These are phyloP conservation scores for Trichocladium antarcticum DNA, from an alignment of 495 filamentous ascomycete species.

Conservation along the genomic window DNA sequence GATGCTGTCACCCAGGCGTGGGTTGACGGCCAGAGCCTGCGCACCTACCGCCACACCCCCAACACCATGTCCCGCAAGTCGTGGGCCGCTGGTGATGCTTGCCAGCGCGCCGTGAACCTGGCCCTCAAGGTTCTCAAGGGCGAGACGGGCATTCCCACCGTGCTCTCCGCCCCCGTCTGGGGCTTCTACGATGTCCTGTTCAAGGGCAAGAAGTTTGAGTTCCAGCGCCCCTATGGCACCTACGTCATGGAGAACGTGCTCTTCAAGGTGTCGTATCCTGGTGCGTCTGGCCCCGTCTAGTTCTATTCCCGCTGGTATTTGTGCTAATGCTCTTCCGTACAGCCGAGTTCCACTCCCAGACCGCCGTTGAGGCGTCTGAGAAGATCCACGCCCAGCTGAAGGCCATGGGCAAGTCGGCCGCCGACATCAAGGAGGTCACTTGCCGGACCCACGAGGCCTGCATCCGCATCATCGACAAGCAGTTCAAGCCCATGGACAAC, in stretches of 20 bases:
- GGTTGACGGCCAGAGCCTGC: slow-evolving; percentile 91
- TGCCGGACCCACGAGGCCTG: slow-evolving; percentile 98
- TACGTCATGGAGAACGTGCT: slow-evolving; percentile 99
- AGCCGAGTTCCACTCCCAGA: slow-evolving; percentile 99
- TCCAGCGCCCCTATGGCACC: slow-evolving; percentile 90
- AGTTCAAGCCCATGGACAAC: slow-evolving; percentile 99
- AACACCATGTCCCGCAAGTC: slow-evolving; percentile 99
- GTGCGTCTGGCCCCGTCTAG: slow-evolving; percentile 35
- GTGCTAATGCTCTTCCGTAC: slow-evolving; percentile 3
- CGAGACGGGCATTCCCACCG: slow-evolving; percentile 81
- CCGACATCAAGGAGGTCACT: slow-evolving; percentile 84
- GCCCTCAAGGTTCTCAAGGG: slow-evolving; percentile 87
- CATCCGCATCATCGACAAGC: slow-evolving; percentile 98
- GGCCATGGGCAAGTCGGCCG: slow-evolving; percentile 75
- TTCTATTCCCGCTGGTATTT: neutral
- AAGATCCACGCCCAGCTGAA: slow-evolving; percentile 73
- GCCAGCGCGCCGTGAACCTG: slow-evolving; percentile 90
- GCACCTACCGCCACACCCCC: slow-evolving; percentile 91
- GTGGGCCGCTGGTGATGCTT: slow-evolving; percentile 96
- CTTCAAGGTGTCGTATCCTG: slow-evolving; percentile 97
- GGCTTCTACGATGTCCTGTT: slow-evolving; percentile 98
- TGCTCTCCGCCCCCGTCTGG: slow-evolving; percentile 88
- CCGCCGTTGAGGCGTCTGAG: slow-evolving; percentile 88
- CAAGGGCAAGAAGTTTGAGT: slow-evolving; percentile 88
- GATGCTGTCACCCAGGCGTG: slow-evolving; percentile 95